Evolutionary conservation across 345 rosid species (phyloP).

Genomic region (Euclidium syriacum): DNA sequence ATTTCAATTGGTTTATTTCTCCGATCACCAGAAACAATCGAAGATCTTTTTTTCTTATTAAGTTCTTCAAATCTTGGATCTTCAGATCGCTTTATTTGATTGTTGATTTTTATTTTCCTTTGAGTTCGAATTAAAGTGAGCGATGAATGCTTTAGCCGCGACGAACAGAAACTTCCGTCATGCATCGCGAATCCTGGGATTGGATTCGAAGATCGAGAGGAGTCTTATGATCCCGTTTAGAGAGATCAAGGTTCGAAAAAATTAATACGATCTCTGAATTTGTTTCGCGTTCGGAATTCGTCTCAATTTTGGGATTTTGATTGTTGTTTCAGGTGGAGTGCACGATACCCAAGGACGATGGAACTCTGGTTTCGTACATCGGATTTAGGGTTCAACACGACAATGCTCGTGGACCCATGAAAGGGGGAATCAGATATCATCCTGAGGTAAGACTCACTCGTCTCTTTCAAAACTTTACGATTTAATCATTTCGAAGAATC

Average conservation of each 20-base stretch:
- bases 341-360: conserved; percentile 96
- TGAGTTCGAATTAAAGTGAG: background rate
- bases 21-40: background rate
- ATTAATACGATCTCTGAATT: background rate
- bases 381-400: conserved; percentile 99
- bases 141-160: conserved; percentile 90
- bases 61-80: background rate
- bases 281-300: background rate
- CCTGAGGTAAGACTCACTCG: conserved; percentile 58
- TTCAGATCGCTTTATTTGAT: background rate
- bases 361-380: conserved; percentile 70
- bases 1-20: conserved; percentile 1
- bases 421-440: conserved; percentile 99
- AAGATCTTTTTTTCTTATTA: background rate
- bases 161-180: conserved; percentile 90
- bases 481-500: background rate
- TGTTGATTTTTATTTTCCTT: background rate
- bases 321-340: conserved; percentile 77
- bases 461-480: background rate
- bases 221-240: conserved; percentile 92
- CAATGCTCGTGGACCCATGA: conserved; percentile 99
- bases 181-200: conserved; percentile 78
- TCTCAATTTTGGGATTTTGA: background rate
- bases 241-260: conserved; percentile 69
- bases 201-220: conserved; percentile 84